Conservation (phyloP, 169 alveolate species). For the Plasmodium yoelii region DNA sequence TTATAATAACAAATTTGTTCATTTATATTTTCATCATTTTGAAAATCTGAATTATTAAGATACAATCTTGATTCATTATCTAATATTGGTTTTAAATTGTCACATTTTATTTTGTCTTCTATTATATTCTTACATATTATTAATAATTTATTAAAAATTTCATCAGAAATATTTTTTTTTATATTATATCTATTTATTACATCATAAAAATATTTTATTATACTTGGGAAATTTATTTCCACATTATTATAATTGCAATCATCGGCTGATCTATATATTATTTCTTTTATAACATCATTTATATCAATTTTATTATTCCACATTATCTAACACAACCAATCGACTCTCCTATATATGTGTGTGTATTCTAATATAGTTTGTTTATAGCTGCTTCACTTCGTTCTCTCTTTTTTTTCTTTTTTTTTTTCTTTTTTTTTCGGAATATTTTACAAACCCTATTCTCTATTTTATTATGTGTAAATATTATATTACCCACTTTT, state of each 20-base stretch:
- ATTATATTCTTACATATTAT: slow-evolving; percentile 52
- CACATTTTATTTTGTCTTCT: not conserved
- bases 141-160: slow-evolving; percentile 36
- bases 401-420: too few species aligned
- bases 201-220: slow-evolving; percentile 37
- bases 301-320: not conserved
- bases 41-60: too few species aligned
- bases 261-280: slow-evolving; percentile 59
- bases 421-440: not conserved
- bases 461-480: too few species aligned
- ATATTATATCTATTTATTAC: slow-evolving; percentile 25
- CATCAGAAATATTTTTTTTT: slow-evolving; percentile 20
- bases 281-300: slow-evolving; percentile 64
- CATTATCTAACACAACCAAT: too few species aligned
- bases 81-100: slow-evolving; percentile 11
- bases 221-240: slow-evolving; percentile 34
- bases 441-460: too few species aligned
- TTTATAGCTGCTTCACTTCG: not conserved
- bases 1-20: not conserved
- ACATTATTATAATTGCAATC: slow-evolving; percentile 57
- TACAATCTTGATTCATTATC: too few species aligned
- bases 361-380: not conserved
- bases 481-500: not conserved
- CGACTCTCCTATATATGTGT: too few species aligned
- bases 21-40: not conserved